Evolutionary conservation across 2,329 filamentous ascomycete genomes (phyloP).

Genomic region (Amauroascus verrucosus): DNA sequence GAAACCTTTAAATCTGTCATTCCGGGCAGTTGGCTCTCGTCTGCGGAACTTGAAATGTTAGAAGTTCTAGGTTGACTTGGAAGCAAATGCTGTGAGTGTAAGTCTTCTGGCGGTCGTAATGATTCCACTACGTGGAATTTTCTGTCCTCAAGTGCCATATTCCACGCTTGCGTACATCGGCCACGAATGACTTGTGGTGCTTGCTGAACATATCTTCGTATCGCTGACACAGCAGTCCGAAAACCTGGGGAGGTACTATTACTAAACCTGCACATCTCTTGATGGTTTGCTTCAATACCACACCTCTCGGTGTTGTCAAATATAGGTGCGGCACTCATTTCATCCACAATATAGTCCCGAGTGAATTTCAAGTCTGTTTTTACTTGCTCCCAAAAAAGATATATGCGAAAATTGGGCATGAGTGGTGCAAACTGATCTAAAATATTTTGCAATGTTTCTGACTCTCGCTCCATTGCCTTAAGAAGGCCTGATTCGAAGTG

Average conservation of each 20-base stretch:
- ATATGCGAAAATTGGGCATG: constrained; percentile 30
- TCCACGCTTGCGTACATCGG: no score
- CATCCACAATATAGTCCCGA: constrained; percentile 27
- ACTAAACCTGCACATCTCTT: constrained; percentile 25
- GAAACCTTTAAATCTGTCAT: no score
- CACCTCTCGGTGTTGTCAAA: constrained; percentile 28
- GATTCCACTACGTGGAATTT: no score
- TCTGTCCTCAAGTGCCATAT: no score
- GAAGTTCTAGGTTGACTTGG: no score
- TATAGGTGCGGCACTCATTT: constrained; percentile 25
- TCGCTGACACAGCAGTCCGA: constrained; percentile 11
- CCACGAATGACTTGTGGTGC: background rate
- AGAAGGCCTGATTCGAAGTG: constrained; percentile 39
- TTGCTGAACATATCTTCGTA: background rate
- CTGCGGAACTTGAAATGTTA: no score
- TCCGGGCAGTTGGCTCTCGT: no score
- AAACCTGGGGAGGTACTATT: constrained; percentile 20
- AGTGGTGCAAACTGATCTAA: constrained; percentile 31
- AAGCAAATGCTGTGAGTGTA: no score
- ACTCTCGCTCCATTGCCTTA: constrained; percentile 42
- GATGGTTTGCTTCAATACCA: constrained; percentile 27
- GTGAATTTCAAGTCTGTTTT: constrained; percentile 29
- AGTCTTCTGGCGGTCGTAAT: no score
- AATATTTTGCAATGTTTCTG: constrained; percentile 33
- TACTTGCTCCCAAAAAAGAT: constrained; percentile 30